Conservation (phyloP, 1,284 basidiomycete species). For the Pholiota adiposa region DNA sequence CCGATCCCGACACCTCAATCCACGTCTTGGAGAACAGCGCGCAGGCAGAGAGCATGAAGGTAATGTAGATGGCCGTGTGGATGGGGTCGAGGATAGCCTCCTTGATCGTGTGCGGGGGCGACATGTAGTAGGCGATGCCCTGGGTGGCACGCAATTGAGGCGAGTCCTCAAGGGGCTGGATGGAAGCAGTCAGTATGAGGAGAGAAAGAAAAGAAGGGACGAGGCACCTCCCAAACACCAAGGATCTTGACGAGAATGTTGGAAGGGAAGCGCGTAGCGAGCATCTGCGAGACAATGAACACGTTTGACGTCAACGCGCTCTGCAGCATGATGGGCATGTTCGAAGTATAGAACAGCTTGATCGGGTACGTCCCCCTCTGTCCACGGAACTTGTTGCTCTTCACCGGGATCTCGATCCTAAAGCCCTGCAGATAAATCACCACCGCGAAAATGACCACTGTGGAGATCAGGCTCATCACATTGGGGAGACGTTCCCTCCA, state of each 20-base stretch:
- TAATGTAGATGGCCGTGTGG: slow-evolving; percentile 91
- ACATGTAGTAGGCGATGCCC: slow-evolving; percentile 98
- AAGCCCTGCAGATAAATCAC: slow-evolving; percentile 99
- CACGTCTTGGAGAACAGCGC: slow-evolving; percentile 99
- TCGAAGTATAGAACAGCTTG: slow-evolving; percentile 98
- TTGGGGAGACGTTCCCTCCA: slow-evolving; percentile 97
- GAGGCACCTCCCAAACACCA: slow-evolving; percentile 92
- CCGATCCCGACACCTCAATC: slow-evolving; percentile 98
- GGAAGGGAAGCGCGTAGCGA: slow-evolving; percentile 87
- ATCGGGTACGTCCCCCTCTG: slow-evolving; percentile 95
- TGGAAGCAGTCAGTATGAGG: slow-evolving; percentile 4
- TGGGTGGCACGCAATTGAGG: slow-evolving; percentile 90
- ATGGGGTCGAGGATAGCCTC: slow-evolving; percentile 91
- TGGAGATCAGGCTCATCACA: slow-evolving; percentile 97
- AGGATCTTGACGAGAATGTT: slow-evolving; percentile 92
- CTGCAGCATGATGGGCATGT: slow-evolving; percentile 99
- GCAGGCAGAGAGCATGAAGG: slow-evolving; percentile 93
- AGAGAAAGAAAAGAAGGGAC: slow-evolving; percentile 2
- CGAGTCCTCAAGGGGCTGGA: slow-evolving; percentile 88
- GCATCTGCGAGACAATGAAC: slow-evolving; percentile 97
- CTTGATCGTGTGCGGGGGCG: slow-evolving; percentile 90
- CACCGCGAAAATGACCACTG: slow-evolving; percentile 88
- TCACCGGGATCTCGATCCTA: slow-evolving; percentile 98
- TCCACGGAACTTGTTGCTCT: slow-evolving; percentile 95
- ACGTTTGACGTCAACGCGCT: slow-evolving; percentile 93